These are phyloP conservation scores for Dactylorhiza incarnata DNA, from an alignment of 106 monocot genomes.

Conservation along the genomic window DNA sequence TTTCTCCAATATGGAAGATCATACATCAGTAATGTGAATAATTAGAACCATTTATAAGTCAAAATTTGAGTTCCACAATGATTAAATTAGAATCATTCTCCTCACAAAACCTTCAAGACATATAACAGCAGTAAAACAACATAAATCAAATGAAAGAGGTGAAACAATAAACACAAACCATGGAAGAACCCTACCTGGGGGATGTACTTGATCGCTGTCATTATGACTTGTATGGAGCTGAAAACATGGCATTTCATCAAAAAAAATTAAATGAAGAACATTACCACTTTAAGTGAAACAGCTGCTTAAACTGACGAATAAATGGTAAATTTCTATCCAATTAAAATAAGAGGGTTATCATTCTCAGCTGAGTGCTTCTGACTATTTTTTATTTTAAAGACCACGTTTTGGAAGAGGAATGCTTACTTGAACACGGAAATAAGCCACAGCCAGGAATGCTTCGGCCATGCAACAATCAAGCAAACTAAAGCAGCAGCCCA, in stretches of 20 bases:
- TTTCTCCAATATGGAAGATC: background rate
- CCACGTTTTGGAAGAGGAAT: background rate
- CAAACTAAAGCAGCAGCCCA: slow-evolving; percentile 59
- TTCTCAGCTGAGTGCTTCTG: background rate
- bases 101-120: background rate
- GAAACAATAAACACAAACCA: slow-evolving; percentile 5
- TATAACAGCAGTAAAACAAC: slow-evolving; percentile 1
- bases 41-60: background rate
- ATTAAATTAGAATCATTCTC: background rate
- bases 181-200: slow-evolving; percentile 57
- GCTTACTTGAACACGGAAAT: slow-evolving; percentile 79
- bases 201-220: slow-evolving; percentile 90
- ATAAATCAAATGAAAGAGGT: background rate
- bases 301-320: background rate
- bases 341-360: background rate
- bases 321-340: background rate
- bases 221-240: slow-evolving; percentile 82
- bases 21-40: background rate
- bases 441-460: slow-evolving; percentile 92
- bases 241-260: slow-evolving; percentile 5
- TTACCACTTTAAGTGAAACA: background rate
- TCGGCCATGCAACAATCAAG: slow-evolving; percentile 65
- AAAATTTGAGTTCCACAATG: background rate
- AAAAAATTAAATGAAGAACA: background rate
- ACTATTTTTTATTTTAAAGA: background rate